Evolutionary conservation across 495 filamentous ascomycete species (phyloP), one percentile per base, ranked within the genome.

Genomic region (Parathielavia appendiculata): DNA sequence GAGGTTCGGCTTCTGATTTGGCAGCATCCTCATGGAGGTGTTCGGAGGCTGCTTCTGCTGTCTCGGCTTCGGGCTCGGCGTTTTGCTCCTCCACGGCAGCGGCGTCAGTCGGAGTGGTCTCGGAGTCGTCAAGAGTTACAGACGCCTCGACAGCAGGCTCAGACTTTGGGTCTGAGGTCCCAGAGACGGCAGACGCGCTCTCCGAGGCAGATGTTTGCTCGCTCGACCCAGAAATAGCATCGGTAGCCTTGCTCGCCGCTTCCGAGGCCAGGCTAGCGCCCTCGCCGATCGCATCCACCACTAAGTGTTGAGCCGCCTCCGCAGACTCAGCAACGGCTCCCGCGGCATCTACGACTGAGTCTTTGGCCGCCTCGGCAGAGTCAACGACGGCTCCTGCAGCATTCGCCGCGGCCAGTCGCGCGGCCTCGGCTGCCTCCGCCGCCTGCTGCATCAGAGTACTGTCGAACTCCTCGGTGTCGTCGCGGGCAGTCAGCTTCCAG

Each of bases 401-500:
- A 47, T 61, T 60, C 5, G 52, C 62, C 0, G 54, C 69, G 1
- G 65, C 67, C 5, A 16, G 49, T 50, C 58, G 64, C 12, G 71
- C 64, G 11, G 66, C 65, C 43, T 71, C 57, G 11, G 63, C 73
- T 5, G 68, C 68, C 48, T 79, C 73, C 23, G 75, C 76, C 14
- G 77, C 76, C 34, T 70, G 53, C 45, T 73, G 73, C 61, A 74
- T 70, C 26, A 68, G 63, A 11, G 73, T 73, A 51, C 74, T 75
- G 46, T 78, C 77, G 56, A 96, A 97, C 66, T 95, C 85, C 44
- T 92, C 82, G 14, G 82, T 85, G 3, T 81, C 75, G 64, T 97
- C 95, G 26, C 79, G 72, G 41, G 91, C 84, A 22, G 81, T 77
- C 47, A 96, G 79, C 73, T 97, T 97, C 88, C 89, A 95, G 60